A percentile compares a stretch with the other conserved stretches of the same genome.
Evolutionary conservation across 2,329 filamentous ascomycete genomes (phyloP).

Genomic region (Didymosphaeria variabile): DNA sequence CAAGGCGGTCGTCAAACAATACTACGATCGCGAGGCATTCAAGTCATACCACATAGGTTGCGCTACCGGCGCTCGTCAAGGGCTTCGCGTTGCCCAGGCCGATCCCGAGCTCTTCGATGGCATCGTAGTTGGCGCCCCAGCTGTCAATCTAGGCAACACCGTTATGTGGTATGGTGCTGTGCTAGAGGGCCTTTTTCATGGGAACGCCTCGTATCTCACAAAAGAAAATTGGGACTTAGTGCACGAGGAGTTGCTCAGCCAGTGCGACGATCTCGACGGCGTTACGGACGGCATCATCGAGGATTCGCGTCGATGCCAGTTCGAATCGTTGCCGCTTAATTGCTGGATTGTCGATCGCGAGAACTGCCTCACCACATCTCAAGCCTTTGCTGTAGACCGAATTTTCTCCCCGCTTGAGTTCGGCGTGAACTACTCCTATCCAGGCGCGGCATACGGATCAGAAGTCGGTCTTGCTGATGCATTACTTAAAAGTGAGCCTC

Average conservation of each 20-base stretch:
- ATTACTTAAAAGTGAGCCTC: too few species aligned
- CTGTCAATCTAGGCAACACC: background rate
- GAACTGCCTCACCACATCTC: too few species aligned
- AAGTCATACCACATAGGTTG: background rate
- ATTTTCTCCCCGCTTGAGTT: too few species aligned
- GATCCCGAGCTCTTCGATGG: background rate
- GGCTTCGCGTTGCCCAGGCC: background rate
- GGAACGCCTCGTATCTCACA: background rate
- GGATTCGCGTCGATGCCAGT: background rate
- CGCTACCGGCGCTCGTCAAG: background rate
- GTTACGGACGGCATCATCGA: background rate
- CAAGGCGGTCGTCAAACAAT: background rate
- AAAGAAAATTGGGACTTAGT: background rate
- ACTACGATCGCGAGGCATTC: background rate
- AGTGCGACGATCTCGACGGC: background rate
- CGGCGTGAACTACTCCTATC: too few species aligned
- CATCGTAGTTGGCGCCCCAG: background rate
- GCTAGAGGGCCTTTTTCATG: background rate
- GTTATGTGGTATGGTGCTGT: background rate
- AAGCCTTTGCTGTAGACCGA: too few species aligned
- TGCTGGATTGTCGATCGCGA: too few species aligned
- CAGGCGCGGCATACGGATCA: too few species aligned
- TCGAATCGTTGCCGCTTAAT: background rate
- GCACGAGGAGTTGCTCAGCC: background rate
- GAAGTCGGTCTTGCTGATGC: too few species aligned